Evolutionary conservation across 2,329 filamentous ascomycete genomes (phyloP), one percentile per base, ranked within the genome.

Genomic region (Chaetomium sp.): DNA sequence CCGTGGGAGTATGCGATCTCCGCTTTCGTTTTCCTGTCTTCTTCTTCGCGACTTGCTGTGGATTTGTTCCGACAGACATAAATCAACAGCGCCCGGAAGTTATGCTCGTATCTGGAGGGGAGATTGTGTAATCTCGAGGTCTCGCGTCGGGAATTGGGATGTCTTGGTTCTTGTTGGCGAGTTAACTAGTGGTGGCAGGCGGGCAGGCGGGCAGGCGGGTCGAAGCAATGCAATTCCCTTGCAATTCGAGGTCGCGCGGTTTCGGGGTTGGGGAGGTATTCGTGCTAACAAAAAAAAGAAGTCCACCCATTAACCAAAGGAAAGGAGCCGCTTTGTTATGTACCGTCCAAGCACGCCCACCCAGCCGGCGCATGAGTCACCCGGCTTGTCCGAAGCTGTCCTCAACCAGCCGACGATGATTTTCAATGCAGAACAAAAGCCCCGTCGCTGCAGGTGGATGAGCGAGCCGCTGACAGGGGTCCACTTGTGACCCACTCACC

Each of bases 311-410:
- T 29, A 25, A 31, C 50, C 19, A 19, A 42, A 12, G 16, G 25
- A 29, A 19, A 6, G 50, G 3, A 21, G 8, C 13, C 25, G 13
- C 4, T 42, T 42, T 42, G 38, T 53, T 53, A 53, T 53, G 27
- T 53, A 16, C 25, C 38, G 38, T 42, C 16, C 13, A 16, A 7
- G n/a, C 38, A 42, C 38, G 38, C 38, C 38, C 33, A 23, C n/a
- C 27, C 56, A 21, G 16, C 56, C 27, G 27, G 38, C 53, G 54
- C 56, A 42, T 58, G 42, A 58, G 56, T 58, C 56, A 58, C 42
- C 16, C 42, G 38, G 38, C 23, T 29, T n/a, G 13, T 51, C 25
- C 29, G 27, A 27, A 31, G 13, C 19, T 21, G 35, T 57, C 55
- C 27, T 49, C 25, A 45, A 35, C n/a, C 19, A 33, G 27, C 45